Conservation (phyloP, 805 yeast genomes). For the Yarrowia deformans region DNA sequence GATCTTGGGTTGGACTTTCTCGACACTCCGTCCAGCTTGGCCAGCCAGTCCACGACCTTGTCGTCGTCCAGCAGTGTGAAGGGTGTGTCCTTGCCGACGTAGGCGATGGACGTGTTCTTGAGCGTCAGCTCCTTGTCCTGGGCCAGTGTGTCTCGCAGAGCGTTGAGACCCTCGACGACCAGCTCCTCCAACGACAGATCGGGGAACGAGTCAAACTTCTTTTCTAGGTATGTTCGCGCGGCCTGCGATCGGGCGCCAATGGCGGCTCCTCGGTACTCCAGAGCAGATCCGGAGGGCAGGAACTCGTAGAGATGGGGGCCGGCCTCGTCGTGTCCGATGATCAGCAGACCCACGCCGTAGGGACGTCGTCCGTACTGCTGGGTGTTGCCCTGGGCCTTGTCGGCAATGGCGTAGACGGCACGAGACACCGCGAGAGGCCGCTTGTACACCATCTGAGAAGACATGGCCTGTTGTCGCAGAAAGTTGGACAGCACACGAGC, state of each 20-base stretch:
- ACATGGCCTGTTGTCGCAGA: slow-evolving; percentile 90
- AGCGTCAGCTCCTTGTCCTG: slow-evolving; percentile 90
- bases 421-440: slow-evolving; percentile 82
- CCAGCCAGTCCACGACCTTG: slow-evolving; percentile 82
- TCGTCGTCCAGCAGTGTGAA: slow-evolving; percentile 88
- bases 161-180: slow-evolving; percentile 83
- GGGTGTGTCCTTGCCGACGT: slow-evolving; percentile 82
- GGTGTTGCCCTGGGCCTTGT: slow-evolving; percentile 96
- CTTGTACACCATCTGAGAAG: slow-evolving; percentile 81
- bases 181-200: slow-evolving; percentile 71
- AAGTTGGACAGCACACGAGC: slow-evolving; percentile 92
- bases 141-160: slow-evolving; percentile 90
- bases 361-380: slow-evolving; percentile 97
- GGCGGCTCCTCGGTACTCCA: slow-evolving; percentile 92
- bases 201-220: slow-evolving; percentile 74
- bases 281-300: slow-evolving; percentile 92
- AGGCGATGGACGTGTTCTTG: slow-evolving; percentile 87
- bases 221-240: slow-evolving; percentile 93
- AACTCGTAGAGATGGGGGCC: slow-evolving; percentile 96
- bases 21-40: slow-evolving; percentile 69
- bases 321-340: slow-evolving; percentile 89
- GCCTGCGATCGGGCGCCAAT: slow-evolving; percentile 99
- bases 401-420: slow-evolving; percentile 87
- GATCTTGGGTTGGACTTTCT: slow-evolving; percentile 56
- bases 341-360: slow-evolving; percentile 93